phyloP scores from a whole-genome alignment of 352 stramenopile genomes.

The Elongisporangium anandrum region DNA sequence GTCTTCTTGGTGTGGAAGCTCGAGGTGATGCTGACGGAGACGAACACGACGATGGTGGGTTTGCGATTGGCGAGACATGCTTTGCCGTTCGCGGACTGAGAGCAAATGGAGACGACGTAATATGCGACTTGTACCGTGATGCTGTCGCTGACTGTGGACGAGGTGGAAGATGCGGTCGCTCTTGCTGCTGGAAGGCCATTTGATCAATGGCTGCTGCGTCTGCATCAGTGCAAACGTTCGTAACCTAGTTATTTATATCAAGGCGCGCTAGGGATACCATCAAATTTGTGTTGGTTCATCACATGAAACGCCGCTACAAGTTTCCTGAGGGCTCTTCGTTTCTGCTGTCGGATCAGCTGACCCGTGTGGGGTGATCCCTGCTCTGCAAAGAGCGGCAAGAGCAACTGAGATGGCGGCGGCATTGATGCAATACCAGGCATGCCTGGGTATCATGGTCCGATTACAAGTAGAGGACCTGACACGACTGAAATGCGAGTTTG shows the following conservation, averaged over 20 bases:
- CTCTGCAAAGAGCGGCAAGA: not conserved
- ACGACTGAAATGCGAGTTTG: constrained; percentile 65
- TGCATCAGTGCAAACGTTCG: not conserved
- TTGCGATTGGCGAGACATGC: constrained; percentile 4
- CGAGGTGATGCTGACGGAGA: constrained; percentile 2
- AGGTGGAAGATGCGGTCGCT: not conserved
- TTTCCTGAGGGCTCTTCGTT: not conserved
- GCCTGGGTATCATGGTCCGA: constrained; percentile 73
- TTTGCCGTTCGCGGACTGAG: constrained; percentile 28
- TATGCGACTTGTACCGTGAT: not conserved
- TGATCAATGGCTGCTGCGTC: not conserved
- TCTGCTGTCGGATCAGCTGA: not conserved
- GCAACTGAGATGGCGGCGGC: constrained; percentile 38
- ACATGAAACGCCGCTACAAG: not conserved
- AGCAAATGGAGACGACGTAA: constrained; percentile 6
- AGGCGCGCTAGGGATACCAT: not conserved
- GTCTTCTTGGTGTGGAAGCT: constrained; percentile 17
- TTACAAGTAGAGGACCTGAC: constrained; percentile 66
- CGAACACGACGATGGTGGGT: constrained; percentile 4
- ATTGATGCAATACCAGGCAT: constrained; percentile 70
- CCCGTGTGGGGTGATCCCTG: not conserved
- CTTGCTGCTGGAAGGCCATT: not conserved
- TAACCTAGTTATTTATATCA: not conserved
- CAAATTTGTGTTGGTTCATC: not conserved
- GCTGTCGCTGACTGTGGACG: not conserved